These are phyloP conservation scores for Gentiana dahurica DNA, from an alignment of 257 asterid genomes.

Conservation along the genomic window DNA sequence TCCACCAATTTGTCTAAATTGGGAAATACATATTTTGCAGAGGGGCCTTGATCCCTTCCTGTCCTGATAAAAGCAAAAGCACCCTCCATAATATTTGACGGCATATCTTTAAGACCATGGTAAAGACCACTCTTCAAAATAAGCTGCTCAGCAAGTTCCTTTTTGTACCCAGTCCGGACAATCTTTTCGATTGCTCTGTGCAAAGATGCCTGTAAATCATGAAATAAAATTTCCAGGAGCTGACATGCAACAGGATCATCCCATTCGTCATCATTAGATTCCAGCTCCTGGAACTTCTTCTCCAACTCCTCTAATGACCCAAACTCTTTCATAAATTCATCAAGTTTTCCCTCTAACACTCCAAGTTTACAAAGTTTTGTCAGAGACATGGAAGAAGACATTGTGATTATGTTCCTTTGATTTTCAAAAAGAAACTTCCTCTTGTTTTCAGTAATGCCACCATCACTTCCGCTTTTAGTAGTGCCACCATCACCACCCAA, in stretches of 20 bases:
- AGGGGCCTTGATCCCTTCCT: conserved; percentile 24
- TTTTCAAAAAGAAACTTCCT: conserved; percentile 45
- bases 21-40: conserved; percentile 27
- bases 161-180: conserved; percentile 41
- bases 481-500: conserved; percentile 17
- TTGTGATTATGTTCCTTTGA: conserved; percentile 21
- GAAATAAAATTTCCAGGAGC: conserved; percentile 43
- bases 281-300: conserved; percentile 15
- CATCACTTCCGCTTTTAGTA: conserved; percentile 28
- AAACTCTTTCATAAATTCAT: conserved; percentile 17
- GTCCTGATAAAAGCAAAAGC: conserved; percentile 45
- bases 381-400: conserved; percentile 19
- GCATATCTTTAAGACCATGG: conserved; percentile 53
- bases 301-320: conserved; percentile 24
- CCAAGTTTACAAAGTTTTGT: conserved; percentile 50
- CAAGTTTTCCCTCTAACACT: conserved; percentile 32
- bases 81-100: conserved; percentile 55
- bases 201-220: conserved; percentile 30
- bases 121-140: conserved; percentile 42
- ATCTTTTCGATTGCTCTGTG: conserved; percentile 44
- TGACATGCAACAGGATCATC: conserved; percentile 38
- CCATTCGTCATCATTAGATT: conserved; percentile 40
- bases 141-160: conserved; percentile 57
- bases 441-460: conserved; percentile 29
- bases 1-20: conserved; percentile 45